phyloP scores from a whole-genome alignment of 352 stramenopile genomes.

The Globisporangium mamillatum region DNA sequence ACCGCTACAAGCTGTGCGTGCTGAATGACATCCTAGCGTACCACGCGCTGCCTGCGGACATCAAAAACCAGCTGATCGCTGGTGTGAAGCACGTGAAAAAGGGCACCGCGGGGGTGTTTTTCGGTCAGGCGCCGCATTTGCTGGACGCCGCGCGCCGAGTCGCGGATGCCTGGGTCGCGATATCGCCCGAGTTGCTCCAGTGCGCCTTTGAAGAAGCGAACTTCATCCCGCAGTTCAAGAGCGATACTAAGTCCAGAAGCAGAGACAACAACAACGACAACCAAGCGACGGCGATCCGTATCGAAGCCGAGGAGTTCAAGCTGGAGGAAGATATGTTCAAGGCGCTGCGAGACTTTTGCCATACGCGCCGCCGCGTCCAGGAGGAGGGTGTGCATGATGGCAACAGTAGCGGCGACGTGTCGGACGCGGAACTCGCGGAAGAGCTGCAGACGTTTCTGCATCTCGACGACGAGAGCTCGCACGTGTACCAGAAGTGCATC shows the following conservation, averaged over 20 bases:
- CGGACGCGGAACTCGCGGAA: constrained; percentile 4
- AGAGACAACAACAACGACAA: background rate
- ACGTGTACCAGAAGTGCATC: constrained; percentile 17
- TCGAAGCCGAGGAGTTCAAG: constrained; percentile 13
- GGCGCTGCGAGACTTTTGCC: constrained; percentile 5
- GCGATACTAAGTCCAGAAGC: background rate
- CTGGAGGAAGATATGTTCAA: constrained; percentile 13
- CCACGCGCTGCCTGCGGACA: constrained; percentile 8
- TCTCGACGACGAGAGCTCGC: constrained; percentile 14
- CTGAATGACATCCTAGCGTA: constrained; percentile 24
- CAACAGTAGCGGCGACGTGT: background rate
- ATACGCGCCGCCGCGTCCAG: background rate
- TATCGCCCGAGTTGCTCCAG: constrained; percentile 17
- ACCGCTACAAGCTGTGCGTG: constrained; percentile 23
- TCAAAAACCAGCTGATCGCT: constrained; percentile 9
- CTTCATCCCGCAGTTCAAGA: constrained; percentile 10
- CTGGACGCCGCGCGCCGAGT: constrained; percentile 20
- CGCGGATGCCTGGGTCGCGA: constrained; percentile 18
- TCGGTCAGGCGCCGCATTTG: constrained; percentile 21
- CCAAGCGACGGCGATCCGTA: constrained; percentile 1
- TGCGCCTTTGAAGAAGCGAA: constrained; percentile 12
- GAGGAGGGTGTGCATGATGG: too few relatives aligned
- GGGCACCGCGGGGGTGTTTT: constrained; percentile 18
- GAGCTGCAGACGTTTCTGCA: constrained; percentile 16
- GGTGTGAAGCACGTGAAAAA: constrained; percentile 11